Conservation (phyloP, 2,329 filamentous ascomycete species). For the Plectosphaerella sp. region DNA sequence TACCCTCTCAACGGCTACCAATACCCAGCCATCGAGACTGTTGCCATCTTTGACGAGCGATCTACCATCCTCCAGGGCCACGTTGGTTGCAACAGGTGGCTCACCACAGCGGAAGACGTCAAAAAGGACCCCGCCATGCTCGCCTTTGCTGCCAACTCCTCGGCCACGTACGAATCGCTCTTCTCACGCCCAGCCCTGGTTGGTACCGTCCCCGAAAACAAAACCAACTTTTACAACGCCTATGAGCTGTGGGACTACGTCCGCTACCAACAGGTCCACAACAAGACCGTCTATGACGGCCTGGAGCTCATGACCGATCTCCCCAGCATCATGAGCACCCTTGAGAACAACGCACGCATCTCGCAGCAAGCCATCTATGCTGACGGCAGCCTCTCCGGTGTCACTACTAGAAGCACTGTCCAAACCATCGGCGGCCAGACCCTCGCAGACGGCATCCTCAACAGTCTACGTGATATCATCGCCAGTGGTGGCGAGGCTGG, state of each 20-base stretch:
- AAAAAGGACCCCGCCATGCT: conserved; percentile 18
- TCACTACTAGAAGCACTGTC: conserved; percentile 30
- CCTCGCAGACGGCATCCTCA: conserved; percentile 38
- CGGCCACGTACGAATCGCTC: conserved; percentile 37
- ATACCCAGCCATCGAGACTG: conserved; percentile 62
- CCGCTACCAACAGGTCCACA: conserved; percentile 48
- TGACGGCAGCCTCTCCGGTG: conserved; percentile 56
- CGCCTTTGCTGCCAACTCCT: conserved; percentile 20
- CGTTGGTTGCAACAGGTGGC: conserved; percentile 31
- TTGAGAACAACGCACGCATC: conserved; percentile 59
- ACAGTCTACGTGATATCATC: conserved; percentile 37
- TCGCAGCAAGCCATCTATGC: conserved; percentile 57
- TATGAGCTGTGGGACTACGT: conserved; percentile 52
- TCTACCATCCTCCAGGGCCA: conserved; percentile 38
- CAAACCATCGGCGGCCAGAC: conserved; percentile 50
- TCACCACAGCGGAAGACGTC: conserved; percentile 20
- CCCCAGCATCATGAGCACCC: conserved; percentile 41
- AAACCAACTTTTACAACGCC: conserved; percentile 43
- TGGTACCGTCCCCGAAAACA: conserved; percentile 25
- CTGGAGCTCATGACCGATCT: conserved; percentile 29
- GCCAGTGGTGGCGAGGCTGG: conserved; percentile 29
- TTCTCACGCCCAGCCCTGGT: conserved; percentile 30
- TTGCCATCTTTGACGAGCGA: conserved; percentile 38
- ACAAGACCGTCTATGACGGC: conserved; percentile 32
- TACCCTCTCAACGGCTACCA: conserved; percentile 77